Conservation (phyloP, 2,329 filamentous ascomycete species). For the Tolypocladium paradoxum region DNA sequence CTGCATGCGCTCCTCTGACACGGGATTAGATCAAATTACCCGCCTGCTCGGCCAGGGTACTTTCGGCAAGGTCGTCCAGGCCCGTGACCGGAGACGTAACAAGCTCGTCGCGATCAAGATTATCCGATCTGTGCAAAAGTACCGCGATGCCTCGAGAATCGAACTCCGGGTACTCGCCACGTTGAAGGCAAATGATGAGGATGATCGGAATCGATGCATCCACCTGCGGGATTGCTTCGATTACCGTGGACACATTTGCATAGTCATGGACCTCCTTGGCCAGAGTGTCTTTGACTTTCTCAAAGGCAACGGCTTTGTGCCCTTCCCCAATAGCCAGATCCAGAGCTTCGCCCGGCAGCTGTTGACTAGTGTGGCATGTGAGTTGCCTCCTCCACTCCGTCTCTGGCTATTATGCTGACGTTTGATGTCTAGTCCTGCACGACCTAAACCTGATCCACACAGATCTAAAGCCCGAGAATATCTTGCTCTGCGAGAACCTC, state of each 20-base stretch:
- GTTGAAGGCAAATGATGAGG: slow-evolving; percentile 78
- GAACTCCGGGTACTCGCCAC: slow-evolving; percentile 89
- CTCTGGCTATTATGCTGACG: background rate
- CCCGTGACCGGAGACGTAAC: slow-evolving; percentile 65
- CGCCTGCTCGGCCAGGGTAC: slow-evolving; percentile 92
- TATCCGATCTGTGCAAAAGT: slow-evolving; percentile 96
- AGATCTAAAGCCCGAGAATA: slow-evolving; percentile 61
- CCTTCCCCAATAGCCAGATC: slow-evolving; percentile 97
- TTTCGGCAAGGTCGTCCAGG: slow-evolving; percentile 96
- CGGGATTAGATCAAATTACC: slow-evolving; percentile 63
- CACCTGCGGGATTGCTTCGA: slow-evolving; percentile 96
- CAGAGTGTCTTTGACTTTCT: slow-evolving; percentile 98
- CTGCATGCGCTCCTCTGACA: background rate
- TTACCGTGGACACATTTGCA: slow-evolving; percentile 92
- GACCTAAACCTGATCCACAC: slow-evolving; percentile 97
- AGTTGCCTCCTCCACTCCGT: slow-evolving; percentile 27
- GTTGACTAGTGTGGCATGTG: slow-evolving; percentile 96
- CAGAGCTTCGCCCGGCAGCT: slow-evolving; percentile 93
- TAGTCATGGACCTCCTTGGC: slow-evolving; percentile 65
- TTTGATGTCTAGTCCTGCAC: slow-evolving; percentile 60
- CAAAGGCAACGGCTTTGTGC: slow-evolving; percentile 89
- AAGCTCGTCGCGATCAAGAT: slow-evolving; percentile 91
- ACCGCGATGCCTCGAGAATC: slow-evolving; percentile 89
- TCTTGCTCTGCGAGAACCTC: slow-evolving; percentile 52
- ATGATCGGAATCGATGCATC: slow-evolving; percentile 93